These are phyloP conservation scores for Trichoderma reesei DNA, from an alignment of 495 filamentous ascomycete species.

Conservation along the genomic window DNA sequence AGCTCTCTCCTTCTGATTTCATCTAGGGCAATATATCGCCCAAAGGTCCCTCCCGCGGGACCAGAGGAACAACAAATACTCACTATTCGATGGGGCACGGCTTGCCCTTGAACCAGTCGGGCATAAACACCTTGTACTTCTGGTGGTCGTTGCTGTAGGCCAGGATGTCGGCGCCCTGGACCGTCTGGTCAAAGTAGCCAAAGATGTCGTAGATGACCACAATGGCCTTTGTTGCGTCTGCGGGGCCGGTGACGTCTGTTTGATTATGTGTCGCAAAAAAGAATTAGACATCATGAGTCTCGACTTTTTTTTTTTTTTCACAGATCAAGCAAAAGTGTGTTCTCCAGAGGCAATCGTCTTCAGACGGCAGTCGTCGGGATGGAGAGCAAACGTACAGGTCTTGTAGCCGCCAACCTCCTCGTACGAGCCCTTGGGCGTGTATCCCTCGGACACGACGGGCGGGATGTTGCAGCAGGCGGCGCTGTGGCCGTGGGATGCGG, in stretches of 20 bases:
- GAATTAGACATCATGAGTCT: not conserved
- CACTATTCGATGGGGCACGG: constrained; percentile 45
- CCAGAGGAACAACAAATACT: constrained; percentile 5
- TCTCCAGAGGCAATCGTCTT: not conserved
- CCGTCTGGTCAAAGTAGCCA: constrained; percentile 57
- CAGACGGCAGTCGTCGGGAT: not conserved
- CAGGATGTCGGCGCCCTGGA: constrained; percentile 64
- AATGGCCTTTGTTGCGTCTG: constrained; percentile 47
- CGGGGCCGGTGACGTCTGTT: constrained; percentile 52
- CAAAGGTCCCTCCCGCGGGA: not conserved
- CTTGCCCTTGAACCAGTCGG: constrained; percentile 57
- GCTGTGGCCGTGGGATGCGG: constrained; percentile 40
- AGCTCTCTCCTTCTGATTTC: not conserved
- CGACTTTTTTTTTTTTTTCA: not conserved
- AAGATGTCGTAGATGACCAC: constrained; percentile 64
- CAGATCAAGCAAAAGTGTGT: not conserved
- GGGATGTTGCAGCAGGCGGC: constrained; percentile 68
- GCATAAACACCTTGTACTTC: constrained; percentile 56
- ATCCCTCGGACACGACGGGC: constrained; percentile 51
- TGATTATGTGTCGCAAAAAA: not conserved
- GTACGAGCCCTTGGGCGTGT: constrained; percentile 56
- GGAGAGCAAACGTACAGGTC: constrained; percentile 41
- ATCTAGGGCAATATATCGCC: not conserved
- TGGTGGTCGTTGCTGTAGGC: constrained; percentile 44
- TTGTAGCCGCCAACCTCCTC: constrained; percentile 53